phyloP scores from a whole-genome alignment of 805 yeast genomes.

The Pichia kluyveri region DNA sequence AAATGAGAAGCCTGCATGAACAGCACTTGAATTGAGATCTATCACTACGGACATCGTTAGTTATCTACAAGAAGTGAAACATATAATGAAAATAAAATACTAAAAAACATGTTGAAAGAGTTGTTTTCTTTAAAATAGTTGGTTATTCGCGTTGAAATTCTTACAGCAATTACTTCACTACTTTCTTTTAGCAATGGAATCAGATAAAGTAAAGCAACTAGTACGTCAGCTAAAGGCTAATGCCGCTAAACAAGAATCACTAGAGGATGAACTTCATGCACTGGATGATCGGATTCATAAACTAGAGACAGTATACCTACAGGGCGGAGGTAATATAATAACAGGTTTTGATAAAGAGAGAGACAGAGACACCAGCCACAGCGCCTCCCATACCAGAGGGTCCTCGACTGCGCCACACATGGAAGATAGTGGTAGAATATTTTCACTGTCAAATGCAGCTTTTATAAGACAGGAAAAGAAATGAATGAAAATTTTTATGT shows the following conservation, averaged over 20 bases:
- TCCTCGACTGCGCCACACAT: not conserved
- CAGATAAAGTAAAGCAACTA: not conserved
- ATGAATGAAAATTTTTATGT: too few relatives aligned
- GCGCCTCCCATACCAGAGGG: not conserved
- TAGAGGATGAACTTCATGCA: not conserved
- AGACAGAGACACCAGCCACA: not conserved
- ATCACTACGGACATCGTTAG: conserved; percentile 44
- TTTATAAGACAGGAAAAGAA: not conserved
- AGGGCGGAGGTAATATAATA: not conserved
- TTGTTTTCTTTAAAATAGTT: too few relatives aligned
- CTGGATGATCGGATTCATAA: not conserved
- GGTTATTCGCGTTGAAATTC: too few relatives aligned
- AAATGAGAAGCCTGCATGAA: conserved; percentile 64
- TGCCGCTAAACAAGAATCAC: not conserved
- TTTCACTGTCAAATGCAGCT: conserved; percentile 5
- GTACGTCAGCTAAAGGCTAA: not conserved
- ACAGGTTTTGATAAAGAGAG: not conserved
- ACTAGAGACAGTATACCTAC: not conserved
- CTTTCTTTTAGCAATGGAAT: not conserved
- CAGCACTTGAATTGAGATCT: conserved; percentile 55
- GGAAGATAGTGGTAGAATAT: not conserved
- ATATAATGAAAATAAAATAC: too few relatives aligned
- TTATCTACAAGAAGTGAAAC: not conserved
- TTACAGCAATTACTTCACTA: too few relatives aligned
- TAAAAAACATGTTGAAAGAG: too few relatives aligned